Conservation (phyloP, 148 eudicot genomes). For the Chenopodium album region DNA sequence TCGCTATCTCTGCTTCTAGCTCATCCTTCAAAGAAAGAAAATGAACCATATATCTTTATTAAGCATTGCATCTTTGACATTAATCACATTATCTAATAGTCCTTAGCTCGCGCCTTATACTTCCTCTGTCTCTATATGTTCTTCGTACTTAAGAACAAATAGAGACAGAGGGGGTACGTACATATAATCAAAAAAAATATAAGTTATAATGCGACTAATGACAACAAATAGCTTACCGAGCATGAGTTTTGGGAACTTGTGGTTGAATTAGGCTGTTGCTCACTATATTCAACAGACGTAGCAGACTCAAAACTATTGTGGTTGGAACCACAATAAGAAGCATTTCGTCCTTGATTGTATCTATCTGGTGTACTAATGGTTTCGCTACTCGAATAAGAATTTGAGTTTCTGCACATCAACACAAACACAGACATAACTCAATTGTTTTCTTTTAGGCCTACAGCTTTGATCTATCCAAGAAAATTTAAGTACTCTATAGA, state of each 20-base stretch:
- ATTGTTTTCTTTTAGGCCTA: too few species aligned
- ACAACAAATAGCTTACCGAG: not conserved
- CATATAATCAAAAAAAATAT: too few species aligned
- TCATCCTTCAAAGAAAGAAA: conserved; percentile 42
- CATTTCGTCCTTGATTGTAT: not conserved
- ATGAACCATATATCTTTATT: not conserved
- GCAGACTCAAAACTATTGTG: conserved; percentile 17
- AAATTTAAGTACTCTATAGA: too few species aligned
- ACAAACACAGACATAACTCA: too few species aligned
- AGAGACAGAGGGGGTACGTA: too few species aligned
- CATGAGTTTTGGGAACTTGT: not conserved
- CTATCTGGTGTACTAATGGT: conserved; percentile 12
- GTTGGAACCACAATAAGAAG: not conserved
- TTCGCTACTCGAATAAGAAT: conserved; percentile 20
- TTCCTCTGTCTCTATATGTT: too few species aligned
- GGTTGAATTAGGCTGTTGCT: conserved; percentile 9
- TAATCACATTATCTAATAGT: too few species aligned
- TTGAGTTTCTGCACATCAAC: not conserved
- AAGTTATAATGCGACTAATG: not conserved
- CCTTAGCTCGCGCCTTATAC: too few species aligned
- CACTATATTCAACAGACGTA: not conserved
- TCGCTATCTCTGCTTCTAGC: conserved; percentile 55
- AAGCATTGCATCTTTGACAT: not conserved
- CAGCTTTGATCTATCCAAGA: too few species aligned
- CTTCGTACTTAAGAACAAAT: too few species aligned